These are phyloP conservation scores for Angophora floribunda DNA, from an alignment of 345 rosid species.

Conservation along the genomic window DNA sequence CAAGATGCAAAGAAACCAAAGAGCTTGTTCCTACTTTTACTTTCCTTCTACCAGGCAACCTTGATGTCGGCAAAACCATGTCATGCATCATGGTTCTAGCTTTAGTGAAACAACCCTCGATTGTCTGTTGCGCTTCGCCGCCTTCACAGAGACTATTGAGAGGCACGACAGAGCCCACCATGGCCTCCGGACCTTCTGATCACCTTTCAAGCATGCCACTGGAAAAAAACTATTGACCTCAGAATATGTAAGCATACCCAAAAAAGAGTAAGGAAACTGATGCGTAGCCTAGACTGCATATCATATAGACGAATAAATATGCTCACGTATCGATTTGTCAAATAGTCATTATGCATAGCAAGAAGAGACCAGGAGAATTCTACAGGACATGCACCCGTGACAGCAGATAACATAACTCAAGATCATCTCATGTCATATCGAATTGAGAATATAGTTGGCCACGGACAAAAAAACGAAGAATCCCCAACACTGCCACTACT, in stretches of 20 bases:
- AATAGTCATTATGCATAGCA: background rate
- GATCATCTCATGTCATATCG: background rate
- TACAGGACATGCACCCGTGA: background rate
- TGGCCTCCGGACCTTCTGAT: slow-evolving; percentile 83
- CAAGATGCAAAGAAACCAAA: background rate
- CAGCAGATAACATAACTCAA: background rate
- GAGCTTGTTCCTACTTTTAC: background rate
- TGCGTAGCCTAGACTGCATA: background rate
- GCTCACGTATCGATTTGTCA: background rate
- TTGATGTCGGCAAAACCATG: background rate
- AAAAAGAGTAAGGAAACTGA: background rate
- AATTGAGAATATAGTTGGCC: background rate
- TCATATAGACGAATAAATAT: background rate
- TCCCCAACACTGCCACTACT: background rate
- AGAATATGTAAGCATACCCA: background rate
- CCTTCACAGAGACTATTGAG: slow-evolving; percentile 63
- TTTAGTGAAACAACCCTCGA: slow-evolving; percentile 88
- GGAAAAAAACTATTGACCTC: background rate
- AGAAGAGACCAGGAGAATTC: background rate
- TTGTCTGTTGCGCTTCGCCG: slow-evolving; percentile 82
- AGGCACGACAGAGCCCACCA: slow-evolving; percentile 99
- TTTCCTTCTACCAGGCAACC: background rate
- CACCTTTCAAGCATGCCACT: slow-evolving; percentile 98
- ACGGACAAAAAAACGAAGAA: background rate
- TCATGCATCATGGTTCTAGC: slow-evolving; percentile 71